Evolutionary conservation across 768 basidiomycete species (phyloP), one percentile per base, ranked within the genome.

Genomic region (Pulveroboletus frians): DNA sequence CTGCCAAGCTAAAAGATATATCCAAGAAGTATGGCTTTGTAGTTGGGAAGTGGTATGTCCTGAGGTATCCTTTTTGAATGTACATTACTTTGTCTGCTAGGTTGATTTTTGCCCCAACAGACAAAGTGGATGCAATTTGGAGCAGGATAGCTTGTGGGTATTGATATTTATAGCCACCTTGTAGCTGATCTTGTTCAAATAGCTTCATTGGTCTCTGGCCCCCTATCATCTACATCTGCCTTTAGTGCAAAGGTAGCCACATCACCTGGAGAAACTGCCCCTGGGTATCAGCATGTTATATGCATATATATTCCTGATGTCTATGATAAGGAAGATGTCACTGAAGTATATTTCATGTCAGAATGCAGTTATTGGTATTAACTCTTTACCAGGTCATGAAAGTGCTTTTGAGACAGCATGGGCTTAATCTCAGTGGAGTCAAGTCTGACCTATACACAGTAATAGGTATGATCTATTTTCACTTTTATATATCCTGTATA

Each of bases 291-390:
- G 54, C 86, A 87, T 59, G 65, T 87, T 23, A 78, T 89, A 27
- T 87, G 85, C 56, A 55, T 89, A 14, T 88, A 88, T 56, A 61
- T 88, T 17, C 84, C 86, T 4, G 70, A 89, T 61, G 79, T 86
- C 13, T 86, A 81, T 60, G 77, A 88, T 64, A 81, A 83, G 60
- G 70, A 69, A 29, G 70, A 69, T 35, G 80, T 84, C 4, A 77
- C 72, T 8, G 73, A 79, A 61, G 85, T 82, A 52, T 38, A 66
- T 20, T 23, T 27, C 43, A 34, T 34, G 7, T 34, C 4, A 31
- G 20, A 7, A 11, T 31, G 43, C 5, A 26, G 34, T 17, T 17
- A 35, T 27, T 34, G 14, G 39, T 34, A 4, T 42, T 60, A 15
- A 49, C 2, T 6, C 43, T 43, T 31, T 9, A 26, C 47, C 29